These are phyloP conservation scores for Bretschneidera sinensis DNA, from an alignment of 345 rosid genomes.

Conservation along the genomic window DNA sequence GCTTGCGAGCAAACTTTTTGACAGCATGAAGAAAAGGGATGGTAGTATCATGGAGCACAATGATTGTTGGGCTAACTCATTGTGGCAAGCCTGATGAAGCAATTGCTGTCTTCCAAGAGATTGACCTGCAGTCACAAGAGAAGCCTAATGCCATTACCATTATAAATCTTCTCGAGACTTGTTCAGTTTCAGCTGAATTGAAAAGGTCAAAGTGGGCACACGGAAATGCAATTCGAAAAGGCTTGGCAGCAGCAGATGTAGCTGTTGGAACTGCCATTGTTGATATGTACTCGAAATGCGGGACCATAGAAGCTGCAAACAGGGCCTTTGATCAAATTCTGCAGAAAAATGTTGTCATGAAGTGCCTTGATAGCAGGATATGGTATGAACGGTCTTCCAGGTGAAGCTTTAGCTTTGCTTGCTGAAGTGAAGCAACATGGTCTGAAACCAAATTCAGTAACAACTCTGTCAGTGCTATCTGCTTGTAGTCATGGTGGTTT, in stretches of 20 bases:
- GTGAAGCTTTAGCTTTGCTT: constrained; percentile 45
- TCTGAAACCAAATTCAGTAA: constrained; percentile 44
- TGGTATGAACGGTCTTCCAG: constrained; percentile 58
- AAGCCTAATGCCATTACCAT: constrained; percentile 41
- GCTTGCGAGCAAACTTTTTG: constrained; percentile 41
- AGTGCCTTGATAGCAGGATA: constrained; percentile 68
- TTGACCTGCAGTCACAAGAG: constrained; percentile 34
- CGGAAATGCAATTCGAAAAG: constrained; percentile 56
- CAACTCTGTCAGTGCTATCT: constrained; percentile 55
- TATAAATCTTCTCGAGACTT: constrained; percentile 54
- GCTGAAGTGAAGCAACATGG: constrained; percentile 50
- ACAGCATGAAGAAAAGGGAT: constrained; percentile 31
- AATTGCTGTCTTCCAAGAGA: constrained; percentile 37
- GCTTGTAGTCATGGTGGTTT: constrained; percentile 79
- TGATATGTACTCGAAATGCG: constrained; percentile 69
- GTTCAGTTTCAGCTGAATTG: constrained; percentile 55
- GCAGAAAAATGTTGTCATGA: constrained; percentile 54
- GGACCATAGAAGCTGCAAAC: constrained; percentile 42
- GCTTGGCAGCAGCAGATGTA: constrained; percentile 44
- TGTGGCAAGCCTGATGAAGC: constrained; percentile 57
- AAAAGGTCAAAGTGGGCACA: constrained; percentile 61
- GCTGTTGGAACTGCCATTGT: constrained; percentile 56
- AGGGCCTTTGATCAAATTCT: constrained; percentile 48
- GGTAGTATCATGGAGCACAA: constrained; percentile 63
- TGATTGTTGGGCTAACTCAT: constrained; percentile 54